phyloP scores from a whole-genome alignment of 2,329 filamentous ascomycete species.

The Capronia coronata region DNA sequence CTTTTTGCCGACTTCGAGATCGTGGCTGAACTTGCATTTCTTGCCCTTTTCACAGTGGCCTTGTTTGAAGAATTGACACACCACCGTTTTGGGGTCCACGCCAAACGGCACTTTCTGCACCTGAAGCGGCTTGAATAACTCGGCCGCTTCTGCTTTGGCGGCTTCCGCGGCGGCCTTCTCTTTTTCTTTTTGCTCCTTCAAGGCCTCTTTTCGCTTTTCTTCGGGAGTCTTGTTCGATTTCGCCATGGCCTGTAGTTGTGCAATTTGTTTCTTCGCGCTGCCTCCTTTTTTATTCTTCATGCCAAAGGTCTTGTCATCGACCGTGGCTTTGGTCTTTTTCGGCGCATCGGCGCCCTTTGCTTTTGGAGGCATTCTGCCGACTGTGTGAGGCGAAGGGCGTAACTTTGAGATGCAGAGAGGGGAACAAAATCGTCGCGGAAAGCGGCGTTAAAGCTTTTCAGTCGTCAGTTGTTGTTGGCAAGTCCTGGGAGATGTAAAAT shows the following conservation, averaged over 20 bases:
- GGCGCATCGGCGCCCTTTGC: constrained; percentile 40
- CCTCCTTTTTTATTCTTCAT: constrained; percentile 99
- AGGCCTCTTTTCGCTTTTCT: constrained; percentile 70
- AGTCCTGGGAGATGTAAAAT: background rate
- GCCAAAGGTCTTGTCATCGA: constrained; percentile 95
- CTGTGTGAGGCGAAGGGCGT: background rate
- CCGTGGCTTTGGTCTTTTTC: constrained; percentile 48
- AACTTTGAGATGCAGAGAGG: background rate
- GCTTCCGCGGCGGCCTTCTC: constrained; percentile 89
- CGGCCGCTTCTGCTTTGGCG: constrained; percentile 70
- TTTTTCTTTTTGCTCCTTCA: constrained; percentile 61
- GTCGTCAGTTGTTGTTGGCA: background rate
- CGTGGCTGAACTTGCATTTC: constrained; percentile 98
- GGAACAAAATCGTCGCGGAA: background rate
- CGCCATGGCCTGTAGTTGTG: constrained; percentile 68
- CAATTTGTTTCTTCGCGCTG: constrained; percentile 82
- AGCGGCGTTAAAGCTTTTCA: background rate
- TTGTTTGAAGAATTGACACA: constrained; percentile 97
- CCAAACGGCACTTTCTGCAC: constrained; percentile 97
- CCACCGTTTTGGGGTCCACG: constrained; percentile 93
- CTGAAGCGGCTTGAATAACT: constrained; percentile 85
- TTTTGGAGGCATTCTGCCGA: constrained; percentile 39
- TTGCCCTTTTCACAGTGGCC: constrained; percentile 93
- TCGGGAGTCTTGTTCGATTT: constrained; percentile 73
- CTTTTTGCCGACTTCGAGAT: constrained; percentile 82